Evolutionary conservation across 2,329 filamentous ascomycete species (phyloP).

Genomic region (Botryotinia narcissicola): DNA sequence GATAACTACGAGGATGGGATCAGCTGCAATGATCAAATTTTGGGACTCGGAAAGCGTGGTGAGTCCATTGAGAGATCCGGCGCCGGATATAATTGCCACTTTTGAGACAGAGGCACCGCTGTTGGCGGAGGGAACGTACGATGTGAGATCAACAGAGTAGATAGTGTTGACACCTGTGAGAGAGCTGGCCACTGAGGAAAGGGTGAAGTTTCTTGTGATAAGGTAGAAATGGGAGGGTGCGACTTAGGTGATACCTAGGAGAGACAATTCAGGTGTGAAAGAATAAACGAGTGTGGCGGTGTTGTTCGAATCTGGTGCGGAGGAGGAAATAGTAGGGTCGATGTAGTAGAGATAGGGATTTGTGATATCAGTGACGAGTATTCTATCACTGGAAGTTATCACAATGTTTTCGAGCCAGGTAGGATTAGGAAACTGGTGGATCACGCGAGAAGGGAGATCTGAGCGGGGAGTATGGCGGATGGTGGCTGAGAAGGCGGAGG

Average conservation of each 20-base stretch:
- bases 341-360: constrained; percentile 24
- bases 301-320: constrained; percentile 2
- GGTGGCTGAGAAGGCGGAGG: not conserved
- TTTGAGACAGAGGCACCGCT: constrained; percentile 18
- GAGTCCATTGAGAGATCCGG: constrained; percentile 33
- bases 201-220: constrained; percentile 32
- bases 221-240: constrained; percentile 31
- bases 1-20: constrained; percentile 33
- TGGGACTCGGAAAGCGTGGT: constrained; percentile 23
- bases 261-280: constrained; percentile 26
- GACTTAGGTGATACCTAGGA: constrained; percentile 42
- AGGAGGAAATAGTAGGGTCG: constrained; percentile 9
- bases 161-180: constrained; percentile 25
- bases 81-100: constrained; percentile 26
- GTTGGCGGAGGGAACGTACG: not conserved
- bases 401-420: constrained; percentile 32
- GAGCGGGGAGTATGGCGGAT: not conserved
- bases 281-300: constrained; percentile 22
- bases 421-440: constrained; percentile 21
- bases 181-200: constrained; percentile 16
- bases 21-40: constrained; percentile 31
- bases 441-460: not conserved
- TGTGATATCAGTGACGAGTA: constrained; percentile 25
- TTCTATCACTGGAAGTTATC: constrained; percentile 24
- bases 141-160: constrained; percentile 25